Conservation (phyloP, 176 grass and related monocot genomes). For the Carex myosuroides region DNA sequence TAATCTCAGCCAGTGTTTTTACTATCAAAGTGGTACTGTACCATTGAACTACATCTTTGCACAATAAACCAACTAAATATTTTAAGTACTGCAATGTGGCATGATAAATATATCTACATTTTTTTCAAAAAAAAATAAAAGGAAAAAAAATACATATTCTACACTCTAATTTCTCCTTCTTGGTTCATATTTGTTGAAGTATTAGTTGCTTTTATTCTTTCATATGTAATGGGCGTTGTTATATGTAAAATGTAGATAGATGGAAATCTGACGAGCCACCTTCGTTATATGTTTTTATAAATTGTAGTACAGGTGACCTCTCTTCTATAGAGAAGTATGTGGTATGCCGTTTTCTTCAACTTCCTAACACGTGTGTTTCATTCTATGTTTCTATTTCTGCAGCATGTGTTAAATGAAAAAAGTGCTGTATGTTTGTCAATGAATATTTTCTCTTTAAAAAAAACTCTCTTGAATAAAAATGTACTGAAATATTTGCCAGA, state of each 20-base stretch:
- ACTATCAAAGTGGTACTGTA: background rate
- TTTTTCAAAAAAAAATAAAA: background rate
- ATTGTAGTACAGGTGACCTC: constrained; percentile 89
- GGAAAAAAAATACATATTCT: background rate
- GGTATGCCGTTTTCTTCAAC: constrained; percentile 45
- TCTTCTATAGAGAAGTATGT: constrained; percentile 89
- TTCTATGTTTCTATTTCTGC: background rate
- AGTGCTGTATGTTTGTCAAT: background rate
- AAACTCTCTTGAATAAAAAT: background rate
- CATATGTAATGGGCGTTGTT: background rate
- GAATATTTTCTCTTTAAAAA: background rate
- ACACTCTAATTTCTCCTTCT: background rate
- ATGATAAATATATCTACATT: background rate
- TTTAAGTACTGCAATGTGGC: background rate
- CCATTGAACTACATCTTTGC: background rate
- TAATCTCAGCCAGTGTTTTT: background rate
- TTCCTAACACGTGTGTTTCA: background rate
- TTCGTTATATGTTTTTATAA: constrained; percentile 86
- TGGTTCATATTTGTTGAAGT: background rate
- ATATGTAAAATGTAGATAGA: constrained; percentile 47
- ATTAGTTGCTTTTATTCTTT: background rate
- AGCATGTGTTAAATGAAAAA: background rate
- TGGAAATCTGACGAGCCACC: constrained; percentile 63
- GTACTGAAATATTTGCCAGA: background rate
- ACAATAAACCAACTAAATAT: background rate